Percentiles rank a stretch among this genome's conserved stretches.
Conservation (phyloP, 768 basidiomycete species). For the Pholiota microspora region DNA sequence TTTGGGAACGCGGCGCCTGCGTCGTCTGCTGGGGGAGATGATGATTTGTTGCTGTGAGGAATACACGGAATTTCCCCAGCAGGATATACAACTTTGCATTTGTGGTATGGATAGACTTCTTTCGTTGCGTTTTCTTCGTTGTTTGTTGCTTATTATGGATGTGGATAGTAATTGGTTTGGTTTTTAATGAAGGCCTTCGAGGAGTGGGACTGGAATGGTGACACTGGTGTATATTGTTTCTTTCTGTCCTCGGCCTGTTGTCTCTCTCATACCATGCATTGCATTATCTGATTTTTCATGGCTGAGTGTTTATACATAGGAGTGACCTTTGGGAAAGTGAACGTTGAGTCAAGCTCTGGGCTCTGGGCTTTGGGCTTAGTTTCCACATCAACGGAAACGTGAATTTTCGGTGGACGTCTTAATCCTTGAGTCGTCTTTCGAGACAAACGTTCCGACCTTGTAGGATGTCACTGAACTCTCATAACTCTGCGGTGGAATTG, state of each 20-base stretch:
- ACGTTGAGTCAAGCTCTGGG: no score
- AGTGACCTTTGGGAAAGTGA: no score
- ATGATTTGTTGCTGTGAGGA: constrained; percentile 25
- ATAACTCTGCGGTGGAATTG: not conserved
- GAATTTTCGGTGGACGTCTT: not conserved
- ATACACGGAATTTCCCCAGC: not conserved
- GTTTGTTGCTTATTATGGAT: not conserved
- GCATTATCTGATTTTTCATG: not conserved
- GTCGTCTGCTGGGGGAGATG: constrained; percentile 21
- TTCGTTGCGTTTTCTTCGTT: not conserved
- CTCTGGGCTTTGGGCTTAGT: not conserved
- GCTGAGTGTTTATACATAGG: no score
- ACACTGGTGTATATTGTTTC: no score
- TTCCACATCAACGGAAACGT: not conserved
- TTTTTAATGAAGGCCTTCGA: no score
- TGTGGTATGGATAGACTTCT: constrained; percentile 6
- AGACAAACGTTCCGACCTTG: not conserved
- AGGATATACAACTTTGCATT: not conserved
- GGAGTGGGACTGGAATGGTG: no score
- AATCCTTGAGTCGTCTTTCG: not conserved
- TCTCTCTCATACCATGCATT: not conserved
- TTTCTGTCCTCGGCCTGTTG: no score
- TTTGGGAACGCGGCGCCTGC: constrained; percentile 26
- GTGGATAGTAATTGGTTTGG: not conserved
- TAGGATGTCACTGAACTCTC: not conserved